Percentiles rank a stretch among this genome's conserved stretches.
Conservation (phyloP, 805 yeast species). For the Kluyveromyces wickerhamii region DNA sequence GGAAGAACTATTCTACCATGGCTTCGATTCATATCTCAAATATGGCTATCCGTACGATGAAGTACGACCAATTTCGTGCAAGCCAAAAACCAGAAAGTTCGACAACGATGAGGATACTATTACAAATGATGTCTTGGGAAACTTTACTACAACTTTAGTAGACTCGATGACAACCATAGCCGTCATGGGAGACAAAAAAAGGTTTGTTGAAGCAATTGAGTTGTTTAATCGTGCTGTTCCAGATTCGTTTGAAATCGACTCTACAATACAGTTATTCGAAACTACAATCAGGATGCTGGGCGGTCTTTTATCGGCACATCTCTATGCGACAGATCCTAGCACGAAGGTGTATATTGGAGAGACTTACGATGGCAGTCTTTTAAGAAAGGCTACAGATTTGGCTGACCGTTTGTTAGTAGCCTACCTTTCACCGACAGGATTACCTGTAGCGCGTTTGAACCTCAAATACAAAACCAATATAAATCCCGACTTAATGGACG, state of each 20-base stretch:
- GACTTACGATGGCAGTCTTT: constrained; percentile 63
- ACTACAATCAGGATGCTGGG: constrained; percentile 77
- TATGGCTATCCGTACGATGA: constrained; percentile 80
- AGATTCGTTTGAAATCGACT: constrained; percentile 46
- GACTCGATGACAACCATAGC: constrained; percentile 78
- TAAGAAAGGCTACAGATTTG: constrained; percentile 63
- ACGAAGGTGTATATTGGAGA: constrained; percentile 32
- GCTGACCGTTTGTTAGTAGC: constrained; percentile 68
- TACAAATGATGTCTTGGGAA: constrained; percentile 80
- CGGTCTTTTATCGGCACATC: constrained; percentile 70
- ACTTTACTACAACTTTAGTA: constrained; percentile 66
- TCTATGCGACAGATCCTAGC: constrained; percentile 49
- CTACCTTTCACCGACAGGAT: constrained; percentile 51
- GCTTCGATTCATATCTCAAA: constrained; percentile 60
- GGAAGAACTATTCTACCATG: constrained; percentile 55
- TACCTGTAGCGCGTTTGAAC: constrained; percentile 80
- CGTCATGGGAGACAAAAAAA: constrained; percentile 54
- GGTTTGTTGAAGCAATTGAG: constrained; percentile 40
- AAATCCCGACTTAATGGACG: constrained; percentile 40
- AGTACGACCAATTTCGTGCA: constrained; percentile 65
- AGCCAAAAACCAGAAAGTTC: constrained; percentile 57
- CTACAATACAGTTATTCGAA: constrained; percentile 84
- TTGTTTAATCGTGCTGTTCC: constrained; percentile 32
- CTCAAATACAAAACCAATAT: constrained; percentile 45
- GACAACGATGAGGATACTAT: constrained; percentile 44